Evolutionary conservation across 2,329 filamentous ascomycete species (phyloP), one percentile per base, ranked within the genome.

Genomic region (Pyrenophora tritici-repentis): DNA sequence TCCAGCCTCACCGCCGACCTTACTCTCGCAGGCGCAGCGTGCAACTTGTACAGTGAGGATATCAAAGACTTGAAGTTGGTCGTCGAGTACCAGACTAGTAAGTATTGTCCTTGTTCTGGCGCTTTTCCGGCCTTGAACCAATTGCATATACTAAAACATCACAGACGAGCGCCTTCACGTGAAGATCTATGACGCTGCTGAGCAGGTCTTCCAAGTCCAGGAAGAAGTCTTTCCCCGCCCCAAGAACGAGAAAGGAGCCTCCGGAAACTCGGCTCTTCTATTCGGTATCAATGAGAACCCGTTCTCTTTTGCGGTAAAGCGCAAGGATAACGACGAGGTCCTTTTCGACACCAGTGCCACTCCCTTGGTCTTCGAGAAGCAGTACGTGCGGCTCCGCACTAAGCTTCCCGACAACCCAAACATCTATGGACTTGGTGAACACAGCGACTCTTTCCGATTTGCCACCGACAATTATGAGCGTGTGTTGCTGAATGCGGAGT

Each of bases 401-500:
- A 82, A 79, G 53, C 78, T 94, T 9, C 89, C 90, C 0, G 72
- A 82, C 1, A 77, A 85, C 45, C 87, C 89, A 0, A 84, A 88
- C 62, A 75, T 94, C 5, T 94, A 94, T 67, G 90, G 90, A 0
- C 79, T 93, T 2, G 90, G 90, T 31, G 89, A 93, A 73, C 87
- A 91, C 68, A 86, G 83, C 2, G 89, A 92, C 60, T 78, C 85
- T 1, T 85, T 91, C 63, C 81, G 82, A 31, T 78, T 91, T 54
- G 83, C 85, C 47, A 88, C 84, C 0, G 83, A 81, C 24, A 81
- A 86, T 70, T 89, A 89, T 68, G 84, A 82, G 29, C 83, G 88
- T 33, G 89, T 87, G 0, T 68, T 91, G 3, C 90, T 86, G 82
- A 85, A 85, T 42, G 79, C 86, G 10, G 88, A 91, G 72, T 79